Conservation (phyloP, 2,329 filamentous ascomycete genomes). For the Aspergillus sp. region DNA sequence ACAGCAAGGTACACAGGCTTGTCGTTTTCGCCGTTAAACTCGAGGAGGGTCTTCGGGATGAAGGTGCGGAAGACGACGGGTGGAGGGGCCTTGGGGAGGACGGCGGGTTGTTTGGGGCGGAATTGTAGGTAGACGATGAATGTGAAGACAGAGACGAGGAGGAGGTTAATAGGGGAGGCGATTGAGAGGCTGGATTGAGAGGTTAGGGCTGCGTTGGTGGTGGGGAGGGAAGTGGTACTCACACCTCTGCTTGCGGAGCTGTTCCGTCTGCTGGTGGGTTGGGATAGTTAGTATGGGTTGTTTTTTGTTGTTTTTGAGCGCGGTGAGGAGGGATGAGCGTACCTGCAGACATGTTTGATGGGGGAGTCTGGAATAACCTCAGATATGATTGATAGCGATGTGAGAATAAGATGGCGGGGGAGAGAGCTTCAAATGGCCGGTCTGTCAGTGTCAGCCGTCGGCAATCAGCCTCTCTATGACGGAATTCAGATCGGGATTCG, state of each 20-base stretch:
- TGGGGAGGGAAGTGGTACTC: conserved; percentile 17
- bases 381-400: neutral
- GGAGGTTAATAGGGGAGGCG: conserved; percentile 61
- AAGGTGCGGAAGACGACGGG: conserved; percentile 86
- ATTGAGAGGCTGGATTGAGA: conserved; percentile 49
- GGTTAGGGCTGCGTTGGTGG: neutral
- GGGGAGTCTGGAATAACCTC: neutral
- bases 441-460: neutral
- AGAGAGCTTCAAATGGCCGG: neutral
- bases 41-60: conserved; percentile 78
- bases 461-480: conserved; percentile 2
- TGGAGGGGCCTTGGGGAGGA: conserved; percentile 53
- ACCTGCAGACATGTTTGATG: conserved; percentile 20
- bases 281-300: conserved; percentile 8
- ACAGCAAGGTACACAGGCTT: conserved; percentile 87
- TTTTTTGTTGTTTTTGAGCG: neutral
- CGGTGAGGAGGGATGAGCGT: neutral
- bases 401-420: neutral
- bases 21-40: conserved; percentile 74
- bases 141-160: conserved; percentile 59
- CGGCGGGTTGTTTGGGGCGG: conserved; percentile 52
- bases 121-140: conserved; percentile 60
- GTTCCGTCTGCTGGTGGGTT: conserved; percentile 20
- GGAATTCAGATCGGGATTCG: neutral
- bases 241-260: conserved; percentile 38